These are phyloP conservation scores for Amylocystis lapponica DNA, from an alignment of 768 basidiomycete species.

Conservation along the genomic window DNA sequence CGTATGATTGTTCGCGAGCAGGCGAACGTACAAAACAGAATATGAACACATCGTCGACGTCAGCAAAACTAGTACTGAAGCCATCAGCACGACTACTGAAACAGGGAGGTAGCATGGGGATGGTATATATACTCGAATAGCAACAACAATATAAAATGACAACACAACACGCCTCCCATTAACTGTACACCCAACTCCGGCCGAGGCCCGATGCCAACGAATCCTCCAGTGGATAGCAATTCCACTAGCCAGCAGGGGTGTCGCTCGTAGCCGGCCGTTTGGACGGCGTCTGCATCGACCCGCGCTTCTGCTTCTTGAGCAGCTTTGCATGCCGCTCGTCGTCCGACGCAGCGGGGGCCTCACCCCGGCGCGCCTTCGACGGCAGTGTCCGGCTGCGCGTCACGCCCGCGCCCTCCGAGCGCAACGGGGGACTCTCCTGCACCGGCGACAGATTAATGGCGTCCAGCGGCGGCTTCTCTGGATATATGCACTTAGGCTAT, in stretches of 20 bases:
- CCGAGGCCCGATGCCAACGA: background rate
- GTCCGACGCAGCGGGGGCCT: constrained; percentile 23
- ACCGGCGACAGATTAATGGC: constrained; percentile 40
- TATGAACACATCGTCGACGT: too few relatives aligned
- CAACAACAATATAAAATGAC: background rate
- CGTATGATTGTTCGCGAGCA: too few relatives aligned
- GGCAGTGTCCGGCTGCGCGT: constrained; percentile 66
- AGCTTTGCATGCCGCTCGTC: constrained; percentile 34
- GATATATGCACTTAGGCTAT: background rate
- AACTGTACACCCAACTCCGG: background rate
- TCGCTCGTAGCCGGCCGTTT: background rate
- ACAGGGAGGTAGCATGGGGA: too few relatives aligned
- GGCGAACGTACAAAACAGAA: too few relatives aligned
- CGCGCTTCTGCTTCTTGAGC: constrained; percentile 48
- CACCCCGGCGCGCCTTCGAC: constrained; percentile 25
- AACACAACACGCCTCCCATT: background rate
- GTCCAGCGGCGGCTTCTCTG: constrained; percentile 24
- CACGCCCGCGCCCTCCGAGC: constrained; percentile 29
- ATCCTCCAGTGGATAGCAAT: background rate
- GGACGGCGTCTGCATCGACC: constrained; percentile 35
- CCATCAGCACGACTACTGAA: too few relatives aligned
- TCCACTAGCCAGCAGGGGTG: background rate
- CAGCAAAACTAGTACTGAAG: too few relatives aligned
- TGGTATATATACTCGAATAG: background rate
- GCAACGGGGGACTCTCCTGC: constrained; percentile 35